A percentile compares a stretch with the other conserved stretches of the same genome.
Evolutionary conservation across 225 moss, liverwort and hornwort species (phyloP).

Genomic region (Marchantia paleacea): DNA sequence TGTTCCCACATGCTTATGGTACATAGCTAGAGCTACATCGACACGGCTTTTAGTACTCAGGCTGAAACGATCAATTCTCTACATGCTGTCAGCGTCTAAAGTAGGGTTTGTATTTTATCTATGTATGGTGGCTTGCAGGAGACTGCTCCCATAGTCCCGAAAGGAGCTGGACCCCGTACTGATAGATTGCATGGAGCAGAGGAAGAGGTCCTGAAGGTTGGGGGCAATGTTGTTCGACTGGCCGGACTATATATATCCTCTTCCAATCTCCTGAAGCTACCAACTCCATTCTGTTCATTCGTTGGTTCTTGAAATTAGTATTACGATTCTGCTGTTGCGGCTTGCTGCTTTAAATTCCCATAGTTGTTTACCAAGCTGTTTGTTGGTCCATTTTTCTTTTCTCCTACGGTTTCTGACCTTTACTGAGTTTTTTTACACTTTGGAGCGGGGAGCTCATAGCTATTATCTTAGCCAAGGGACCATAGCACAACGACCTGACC

Average conservation of each 20-base stretch:
- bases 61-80: neutral
- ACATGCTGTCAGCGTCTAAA: too few species aligned
- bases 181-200: constrained; percentile 76
- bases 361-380: neutral
- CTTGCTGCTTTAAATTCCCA: neutral
- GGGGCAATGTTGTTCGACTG: constrained; percentile 79
- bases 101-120: neutral
- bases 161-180: constrained; percentile 59
- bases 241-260: constrained; percentile 97
- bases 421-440: constrained; percentile 59
- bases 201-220: constrained; percentile 78
- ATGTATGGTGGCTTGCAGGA: constrained; percentile 20
- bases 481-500: constrained; percentile 78
- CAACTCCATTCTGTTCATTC: too few species aligned
- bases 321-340: neutral
- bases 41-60: too few species aligned
- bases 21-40: too few species aligned
- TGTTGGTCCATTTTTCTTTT: neutral
- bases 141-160: constrained; percentile 41
- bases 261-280: neutral
- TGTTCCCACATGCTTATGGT: too few species aligned
- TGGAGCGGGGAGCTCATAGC: constrained; percentile 78
- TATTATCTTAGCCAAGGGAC: constrained; percentile 77
- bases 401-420: constrained; percentile 32
- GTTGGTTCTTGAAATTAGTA: too few species aligned